Evolutionary conservation across 345 rosid genomes (phyloP), one percentile per base, ranked within the genome.

Genomic region (Physaria fendleri): DNA sequence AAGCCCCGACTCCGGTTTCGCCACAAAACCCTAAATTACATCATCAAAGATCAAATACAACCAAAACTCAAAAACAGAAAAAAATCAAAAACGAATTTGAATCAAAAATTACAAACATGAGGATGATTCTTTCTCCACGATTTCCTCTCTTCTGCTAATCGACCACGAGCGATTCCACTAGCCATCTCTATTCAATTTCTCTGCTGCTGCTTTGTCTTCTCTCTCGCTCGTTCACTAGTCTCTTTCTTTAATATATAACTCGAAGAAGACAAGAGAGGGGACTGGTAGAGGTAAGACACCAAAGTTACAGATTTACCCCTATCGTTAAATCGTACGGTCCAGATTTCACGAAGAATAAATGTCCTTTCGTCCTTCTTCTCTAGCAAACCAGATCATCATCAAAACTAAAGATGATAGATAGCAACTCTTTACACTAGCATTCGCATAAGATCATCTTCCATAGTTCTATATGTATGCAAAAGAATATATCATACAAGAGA

Each of bases 51-150:
- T 37, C 8, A 22, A 23, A 30, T 22, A 20, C 0, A 41, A 32
- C 33, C 24, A n/a, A n/a, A n/a, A n/a, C n/a, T n/a, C n/a, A n/a
- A n/a, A n/a, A n/a, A n/a, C n/a, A n/a, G n/a, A n/a, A n/a, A n/a
- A n/a, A n/a, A n/a, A n/a, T n/a, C n/a, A n/a, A n/a, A n/a, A n/a
- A n/a, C n/a, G n/a, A n/a, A n/a, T n/a, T n/a, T n/a, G n/a, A n/a
- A n/a, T n/a, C n/a, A n/a, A 4, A 32, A 34, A 30, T 23, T 34
- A 91, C 87, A 43, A 43, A 91, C 98, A 73, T 91, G 98, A 17
- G 96, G 98, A 61, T 91, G 98, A 56, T 91, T 91, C 80, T 79
- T 91, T 54, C 98, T 87, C 98, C 96, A 91, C 3, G 98, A 62
- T 76, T 91, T 91, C 30, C 98, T 75, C 77, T 91, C 98, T 73